These are phyloP conservation scores for Vaccinium corymbosum DNA, from an alignment of 148 eudicot species.

Conservation along the genomic window DNA sequence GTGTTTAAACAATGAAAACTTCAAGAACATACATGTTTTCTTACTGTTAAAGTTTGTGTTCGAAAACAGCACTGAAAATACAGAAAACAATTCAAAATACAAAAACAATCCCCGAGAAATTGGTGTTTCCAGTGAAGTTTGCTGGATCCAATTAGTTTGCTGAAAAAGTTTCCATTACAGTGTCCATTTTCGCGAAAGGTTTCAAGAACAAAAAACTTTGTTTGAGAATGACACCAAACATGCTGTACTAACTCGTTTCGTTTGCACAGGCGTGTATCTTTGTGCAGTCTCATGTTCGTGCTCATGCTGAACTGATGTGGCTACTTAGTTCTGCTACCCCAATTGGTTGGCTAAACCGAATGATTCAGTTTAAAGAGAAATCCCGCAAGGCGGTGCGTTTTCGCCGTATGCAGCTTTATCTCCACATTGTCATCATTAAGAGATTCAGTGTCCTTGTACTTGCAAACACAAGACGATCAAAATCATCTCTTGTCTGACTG, in stretches of 20 bases:
- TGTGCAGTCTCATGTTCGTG: slow-evolving; percentile 98
- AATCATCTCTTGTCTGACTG: background rate
- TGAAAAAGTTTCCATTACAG: background rate
- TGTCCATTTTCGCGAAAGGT: background rate
- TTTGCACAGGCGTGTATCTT: slow-evolving; percentile 79
- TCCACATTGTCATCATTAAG: background rate
- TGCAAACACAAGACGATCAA: background rate
- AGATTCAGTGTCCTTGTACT: background rate
- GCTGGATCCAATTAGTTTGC: background rate
- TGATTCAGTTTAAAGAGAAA: slow-evolving; percentile 99
- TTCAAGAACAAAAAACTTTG: background rate
- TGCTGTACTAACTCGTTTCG: slow-evolving; percentile 11
- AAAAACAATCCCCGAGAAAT: background rate
- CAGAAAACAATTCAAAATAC: background rate
- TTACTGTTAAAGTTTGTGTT: background rate
- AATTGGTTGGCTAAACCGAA: slow-evolving; percentile 93
- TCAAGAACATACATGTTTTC: background rate
- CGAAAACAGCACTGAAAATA: background rate
- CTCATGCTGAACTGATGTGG: slow-evolving; percentile 98
- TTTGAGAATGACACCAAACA: background rate
- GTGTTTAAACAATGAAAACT: background rate
- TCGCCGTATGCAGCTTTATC: slow-evolving; percentile 18
- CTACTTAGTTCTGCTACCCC: slow-evolving; percentile 89
- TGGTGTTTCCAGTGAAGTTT: background rate
- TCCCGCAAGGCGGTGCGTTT: slow-evolving; percentile 78